Base-by-base conservation (phyloP, 179 eudicot species). In the Actinidia polygama region DNA sequence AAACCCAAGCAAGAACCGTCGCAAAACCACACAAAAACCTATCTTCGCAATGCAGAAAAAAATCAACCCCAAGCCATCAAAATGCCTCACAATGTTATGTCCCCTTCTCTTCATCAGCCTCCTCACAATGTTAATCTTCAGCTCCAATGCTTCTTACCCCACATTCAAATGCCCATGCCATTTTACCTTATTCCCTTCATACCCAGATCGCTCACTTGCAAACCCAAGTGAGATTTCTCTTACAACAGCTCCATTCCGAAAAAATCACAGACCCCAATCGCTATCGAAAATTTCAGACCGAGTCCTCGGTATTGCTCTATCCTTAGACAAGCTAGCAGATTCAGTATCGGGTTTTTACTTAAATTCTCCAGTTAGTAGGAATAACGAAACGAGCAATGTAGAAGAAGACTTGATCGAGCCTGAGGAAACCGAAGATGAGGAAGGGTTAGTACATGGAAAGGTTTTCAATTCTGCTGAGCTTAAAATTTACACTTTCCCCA, bases 151-250 rank as follows among this genome's bases (percentile, higher is more conserved):
- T 54, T 49, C 76, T 11, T 58, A 68, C 50, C 63, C 71, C 72
- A 66, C 55, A 9, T 67, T 16, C 59, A 75, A 36, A 77, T 62
- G 16, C 68, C 11, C 66, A 83, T 73, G 40, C 19, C 7, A 61
- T 75, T 75, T 57, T 79, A 57, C 86, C 83, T 54, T 53, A 80
- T 54, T 67, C 76, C 51, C 59, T 73, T 47, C 79, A 73, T 4
- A 49, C 30, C 79, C 83, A 73, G 83, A 81, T 81, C 83, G 73
- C 83, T 21, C 72, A 73, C 26, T 26, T 81, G 83, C 83, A 81
- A 21, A 61, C 50, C 72, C 62, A 73, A 62, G 4, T 81, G 26
- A 79, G 79, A 61, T 3, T 15, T 19, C 72, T 81, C 6, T 7
- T 81, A 24, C 61, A 63, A 16, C 72, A 81, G 73, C 78, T 81